Evolutionary conservation across 495 filamentous ascomycete genomes (phyloP), one percentile per base, ranked within the genome.

Genomic region (Haplographium delicatum): DNA sequence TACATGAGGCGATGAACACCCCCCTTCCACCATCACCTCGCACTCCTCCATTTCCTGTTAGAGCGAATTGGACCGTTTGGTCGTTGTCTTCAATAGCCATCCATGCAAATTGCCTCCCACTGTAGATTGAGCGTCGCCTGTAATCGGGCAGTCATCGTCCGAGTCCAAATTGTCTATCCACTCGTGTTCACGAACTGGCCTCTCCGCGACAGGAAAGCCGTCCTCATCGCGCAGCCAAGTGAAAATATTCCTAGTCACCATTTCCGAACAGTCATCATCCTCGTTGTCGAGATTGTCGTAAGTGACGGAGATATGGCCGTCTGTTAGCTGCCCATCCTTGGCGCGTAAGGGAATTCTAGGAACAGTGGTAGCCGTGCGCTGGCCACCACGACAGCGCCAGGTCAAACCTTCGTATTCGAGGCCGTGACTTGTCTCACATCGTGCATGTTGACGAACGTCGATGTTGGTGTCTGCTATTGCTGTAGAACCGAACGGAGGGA

Each of bases 151-250:
- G 26, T 59, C 54, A 44, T 58, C 51, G 33, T 54, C 56, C 27
- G 56, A 59, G 27, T 59, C 44, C 40, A 54, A 44, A 51, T 54
- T 54, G 22, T 54, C 56, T 41, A 59, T 54, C 51, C 56, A 59
- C 28, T 47, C 50, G 23, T 59, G 56, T 44, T 51, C 56, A 35
- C 46, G 51, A 51, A 59, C 47, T 9, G 33, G 46, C 28, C 49
- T 59, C 42, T 59, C 56, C n/a, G 40, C 51, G 23, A 51, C 40
- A 43, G 56, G 51, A 59, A 54, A 59, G 20, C 56, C 56, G 33
- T 54, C 51, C 26, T 47, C 51, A 42, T 53, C 55, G 10, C 56
- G 51, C 47, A 59, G 45, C 51, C 56, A 59, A 44, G 51, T 55
- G 50, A 59, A 59, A 47, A 55, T 51, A 26, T 55, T 54, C 15